Base-by-base conservation (phyloP, 2,329 filamentous ascomycete species). In the Neonectria hederae region DNA sequence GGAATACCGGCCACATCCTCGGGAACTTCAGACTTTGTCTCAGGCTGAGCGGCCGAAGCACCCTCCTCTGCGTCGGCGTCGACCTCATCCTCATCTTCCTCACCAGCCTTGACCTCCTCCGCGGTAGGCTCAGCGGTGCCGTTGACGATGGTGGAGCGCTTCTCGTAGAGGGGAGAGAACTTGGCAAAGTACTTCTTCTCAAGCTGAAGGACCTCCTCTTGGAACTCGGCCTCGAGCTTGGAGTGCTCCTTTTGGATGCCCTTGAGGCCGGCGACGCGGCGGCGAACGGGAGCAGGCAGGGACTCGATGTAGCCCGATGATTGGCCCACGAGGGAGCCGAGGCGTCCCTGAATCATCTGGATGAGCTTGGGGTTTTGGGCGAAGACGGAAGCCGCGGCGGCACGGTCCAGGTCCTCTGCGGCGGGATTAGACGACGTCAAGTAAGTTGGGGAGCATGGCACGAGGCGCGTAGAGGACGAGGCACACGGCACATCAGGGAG, bases 131-230 rank as follows among this genome's bases (percentile, higher is more conserved):
- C 96, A 65, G 84, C 80, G 69, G 83, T 83, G 74, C 96, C 96
- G 82, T 97, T 98, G 81, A 99, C 87, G 74, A 99, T 98, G 75
- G 90, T 87, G 67, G 94, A 89, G 81, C 96, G 94, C 87, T 96
- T 96, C 86, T 97, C 85, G 83, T 99, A 99, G 54, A 99, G 89
- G 65, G 96, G 96, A 59, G 93, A 97, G 84, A 97, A 99, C 84
- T 98, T 98, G 83, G 92, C 93, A 76, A 98, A 98, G 83, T 97
- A 99, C 84, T 97, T 97, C 89, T 99, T 99, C 87, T 99, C 96
- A 28, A 99, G 89, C 81, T 97, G 91, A 63, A 99, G 88, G 67
- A 99, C 94, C 83, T 98, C 97, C 82, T 98, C 94, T 81, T 99
- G 97, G 82, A 99, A 98, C 82, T 97, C 91, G 58, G 94, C 93